Evolutionary conservation across 78 protist species (phyloP).

Genomic region (Monosiga brevicollis): DNA sequence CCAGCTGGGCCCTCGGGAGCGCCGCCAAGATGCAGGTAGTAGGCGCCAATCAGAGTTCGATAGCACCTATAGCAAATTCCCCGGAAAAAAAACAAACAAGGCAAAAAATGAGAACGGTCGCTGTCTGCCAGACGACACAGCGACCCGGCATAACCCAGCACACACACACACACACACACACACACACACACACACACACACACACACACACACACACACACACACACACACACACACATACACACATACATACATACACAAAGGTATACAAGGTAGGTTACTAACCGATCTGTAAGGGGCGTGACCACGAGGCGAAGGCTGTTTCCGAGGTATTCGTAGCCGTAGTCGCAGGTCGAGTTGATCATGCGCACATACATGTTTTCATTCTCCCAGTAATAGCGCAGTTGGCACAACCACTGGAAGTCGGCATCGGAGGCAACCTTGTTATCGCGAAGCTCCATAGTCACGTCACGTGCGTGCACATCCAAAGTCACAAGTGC

Average conservation of each 20-base stretch:
- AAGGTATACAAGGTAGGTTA: too few species aligned
- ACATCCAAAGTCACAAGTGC: slow-evolving; percentile 70
- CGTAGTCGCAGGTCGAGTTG: slow-evolving; percentile 39
- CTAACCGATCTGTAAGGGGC: slow-evolving; percentile 73
- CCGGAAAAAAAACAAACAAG: too few species aligned
- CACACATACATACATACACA: too few species aligned
- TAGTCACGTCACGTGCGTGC: slow-evolving; percentile 68
- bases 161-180: too few species aligned
- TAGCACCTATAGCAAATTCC: too few species aligned
- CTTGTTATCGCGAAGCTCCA: slow-evolving; percentile 8
- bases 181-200: too few species aligned
- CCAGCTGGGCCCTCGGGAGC: slow-evolving; percentile 85
- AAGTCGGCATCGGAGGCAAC: slow-evolving; percentile 32
- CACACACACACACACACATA: too few species aligned
- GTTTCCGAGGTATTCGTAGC: slow-evolving; percentile 80
- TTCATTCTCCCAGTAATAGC: slow-evolving; percentile 58
- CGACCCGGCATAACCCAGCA: too few species aligned
- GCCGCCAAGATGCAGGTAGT: slow-evolving; percentile 70
- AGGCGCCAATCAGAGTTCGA: slow-evolving; percentile 70
- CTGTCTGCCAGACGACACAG: too few species aligned
- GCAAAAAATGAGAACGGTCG: too few species aligned
- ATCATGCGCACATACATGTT: slow-evolving; percentile 27
- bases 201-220: too few species aligned
- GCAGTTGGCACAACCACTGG: slow-evolving; percentile 66
- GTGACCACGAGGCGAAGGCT: slow-evolving; percentile 71